Conservation (phyloP, 179 eudicot species). For the Camellia oleifera region DNA sequence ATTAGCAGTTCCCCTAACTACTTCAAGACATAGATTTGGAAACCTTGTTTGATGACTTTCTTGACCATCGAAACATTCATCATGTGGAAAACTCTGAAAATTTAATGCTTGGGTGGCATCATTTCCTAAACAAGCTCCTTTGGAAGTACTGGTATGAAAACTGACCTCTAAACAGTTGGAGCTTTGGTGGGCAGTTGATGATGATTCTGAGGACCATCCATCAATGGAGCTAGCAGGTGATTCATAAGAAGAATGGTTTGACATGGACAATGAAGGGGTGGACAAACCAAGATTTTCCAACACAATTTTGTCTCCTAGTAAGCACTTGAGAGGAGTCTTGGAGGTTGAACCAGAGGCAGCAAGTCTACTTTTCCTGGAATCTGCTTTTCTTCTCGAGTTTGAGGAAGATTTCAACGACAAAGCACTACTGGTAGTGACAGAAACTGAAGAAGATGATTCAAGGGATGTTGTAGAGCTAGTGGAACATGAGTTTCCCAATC, state of each 20-base stretch:
- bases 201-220: conserved; percentile 45
- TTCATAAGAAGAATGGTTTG: conserved; percentile 31
- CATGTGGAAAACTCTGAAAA: conserved; percentile 8
- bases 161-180: conserved; percentile 16
- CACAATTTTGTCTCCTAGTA: conserved; percentile 24
- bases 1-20: conserved; percentile 6
- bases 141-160: conserved; percentile 17
- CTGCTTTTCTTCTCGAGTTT: conserved; percentile 29
- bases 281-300: conserved; percentile 28
- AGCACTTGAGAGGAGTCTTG: conserved; percentile 36
- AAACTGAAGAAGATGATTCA: conserved; percentile 21
- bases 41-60: conserved; percentile 17
- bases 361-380: conserved; percentile 28
- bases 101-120: conserved; percentile 10
- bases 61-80: conserved; percentile 17
- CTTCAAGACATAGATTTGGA: not conserved
- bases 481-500: conserved; percentile 14
- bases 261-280: conserved; percentile 28
- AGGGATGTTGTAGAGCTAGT: conserved; percentile 25
- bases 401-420: conserved; percentile 24
- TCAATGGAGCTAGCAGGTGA: conserved; percentile 52
- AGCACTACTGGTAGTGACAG: conserved; percentile 21
- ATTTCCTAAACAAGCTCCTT: conserved; percentile 17
- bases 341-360: conserved; percentile 26
- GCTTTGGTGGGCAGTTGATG: conserved; percentile 33